phyloP scores from a whole-genome alignment of 2,329 filamentous ascomycete species.

The Volutella citrinella region DNA sequence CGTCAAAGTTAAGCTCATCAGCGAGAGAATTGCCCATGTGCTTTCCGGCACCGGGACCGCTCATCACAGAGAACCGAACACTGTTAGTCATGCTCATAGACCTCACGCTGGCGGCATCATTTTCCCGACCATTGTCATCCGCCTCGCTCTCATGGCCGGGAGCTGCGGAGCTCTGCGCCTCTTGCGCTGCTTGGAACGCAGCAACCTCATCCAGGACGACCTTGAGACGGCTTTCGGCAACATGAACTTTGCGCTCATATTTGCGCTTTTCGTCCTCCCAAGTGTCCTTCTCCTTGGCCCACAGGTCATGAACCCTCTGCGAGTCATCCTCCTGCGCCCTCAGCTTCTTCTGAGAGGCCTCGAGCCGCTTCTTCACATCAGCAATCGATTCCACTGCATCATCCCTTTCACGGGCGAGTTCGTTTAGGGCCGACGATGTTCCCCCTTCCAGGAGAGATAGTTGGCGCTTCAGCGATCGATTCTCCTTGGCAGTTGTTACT shows the following conservation, averaged over 20 bases:
- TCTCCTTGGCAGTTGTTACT: conserved; percentile 68
- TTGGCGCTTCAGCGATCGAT: conserved; percentile 77
- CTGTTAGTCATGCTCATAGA: conserved; percentile 72
- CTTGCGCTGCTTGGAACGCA: conserved; percentile 59
- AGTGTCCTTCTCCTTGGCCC: conserved; percentile 77
- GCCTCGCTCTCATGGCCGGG: conserved; percentile 52
- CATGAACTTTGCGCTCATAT: conserved; percentile 79
- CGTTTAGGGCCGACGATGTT: conserved; percentile 78
- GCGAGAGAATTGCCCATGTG: conserved; percentile 73
- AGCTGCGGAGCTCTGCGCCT: conserved; percentile 30
- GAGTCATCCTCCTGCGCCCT: conserved; percentile 80
- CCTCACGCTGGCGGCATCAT: conserved; percentile 67
- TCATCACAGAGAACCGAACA: conserved; percentile 70
- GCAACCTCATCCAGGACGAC: conserved; percentile 81
- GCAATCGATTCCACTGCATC: conserved; percentile 69
- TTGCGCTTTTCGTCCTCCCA: conserved; percentile 84
- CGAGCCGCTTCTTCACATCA: conserved; percentile 75
- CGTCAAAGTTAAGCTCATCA: conserved; percentile 85
- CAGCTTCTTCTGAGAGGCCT: conserved; percentile 72
- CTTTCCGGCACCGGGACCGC: conserved; percentile 52
- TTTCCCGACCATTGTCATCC: conserved; percentile 61
- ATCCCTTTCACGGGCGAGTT: conserved; percentile 82
- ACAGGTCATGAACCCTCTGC: conserved; percentile 72
- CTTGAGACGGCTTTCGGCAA: conserved; percentile 86
- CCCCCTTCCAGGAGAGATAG: conserved; percentile 84